Base-by-base conservation (phyloP, 768 basidiomycete genomes). In the Suillus subluteus region DNA sequence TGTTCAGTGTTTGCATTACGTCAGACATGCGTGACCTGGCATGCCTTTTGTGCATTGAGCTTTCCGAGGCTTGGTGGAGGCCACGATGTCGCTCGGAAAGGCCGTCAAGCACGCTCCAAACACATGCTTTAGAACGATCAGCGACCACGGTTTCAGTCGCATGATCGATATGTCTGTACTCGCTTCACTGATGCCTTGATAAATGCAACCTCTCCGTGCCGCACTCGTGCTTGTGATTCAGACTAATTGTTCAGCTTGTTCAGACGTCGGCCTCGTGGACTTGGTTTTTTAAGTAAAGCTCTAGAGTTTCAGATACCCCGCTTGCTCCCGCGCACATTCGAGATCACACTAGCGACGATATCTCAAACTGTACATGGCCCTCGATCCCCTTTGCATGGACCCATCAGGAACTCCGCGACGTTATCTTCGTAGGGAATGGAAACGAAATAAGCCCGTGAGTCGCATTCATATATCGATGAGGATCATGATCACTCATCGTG, bases 351-450 rank as follows among this genome's bases (percentile, higher is more conserved):
- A 18, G 23, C 3, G 9, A 64, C 26, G 37, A 64, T n/a, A 64
- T 16, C 62, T 37, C 21, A n/a, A 35, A 11, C 32, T 32, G 16
- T 40, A 38, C 63, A 64, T 21, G 37, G 40, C 56, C 26, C 26
- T 40, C 23, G 21, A 58, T n/a, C 21, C 62, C n/a, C 32, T 35
- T 66, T 35, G 54, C 65, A 67, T 68, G 23, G 76, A 76, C 48
- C 62, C 69, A 15, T 69, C 73, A 40, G 61, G 43, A 26, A 67
- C 72, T 50, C 74, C 78, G 32, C 76, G 68, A 67, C 78, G 80
- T 43, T 78, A 81, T 66, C 69, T 82, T 41, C 77, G 74, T 44
- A 69, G 82, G 64, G 78, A 83, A 64, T 83, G 82, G 82, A 82
- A 79, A 71, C 73, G 72, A 65, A 79, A 81, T 59, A 82, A 81